phyloP scores from a whole-genome alignment of 108 stramenopile species.

The Schizochytrium sp. region DNA sequence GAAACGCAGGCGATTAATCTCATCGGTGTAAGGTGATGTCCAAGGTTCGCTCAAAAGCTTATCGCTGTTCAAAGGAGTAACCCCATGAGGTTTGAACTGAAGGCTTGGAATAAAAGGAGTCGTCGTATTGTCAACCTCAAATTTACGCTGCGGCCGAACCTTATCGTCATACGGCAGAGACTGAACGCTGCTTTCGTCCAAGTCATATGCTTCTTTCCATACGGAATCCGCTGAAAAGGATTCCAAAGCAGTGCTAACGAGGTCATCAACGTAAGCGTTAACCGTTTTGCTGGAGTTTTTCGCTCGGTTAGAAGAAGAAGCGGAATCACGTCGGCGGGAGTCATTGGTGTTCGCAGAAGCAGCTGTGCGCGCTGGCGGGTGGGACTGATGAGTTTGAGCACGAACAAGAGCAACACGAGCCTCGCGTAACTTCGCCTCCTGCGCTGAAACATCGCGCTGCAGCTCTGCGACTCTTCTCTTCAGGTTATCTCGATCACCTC shows the following conservation, averaged over 20 bases:
- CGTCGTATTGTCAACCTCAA: constrained; percentile 61
- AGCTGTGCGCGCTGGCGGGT: not conserved
- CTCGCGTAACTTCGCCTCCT: not conserved
- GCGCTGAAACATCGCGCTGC: not conserved
- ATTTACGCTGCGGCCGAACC: constrained; percentile 17
- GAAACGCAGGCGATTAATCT: constrained; percentile 49
- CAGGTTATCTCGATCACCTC: not conserved
- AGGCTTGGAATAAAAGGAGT: constrained; percentile 69
- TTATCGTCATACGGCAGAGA: constrained; percentile 16
- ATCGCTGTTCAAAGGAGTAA: constrained; percentile 65
- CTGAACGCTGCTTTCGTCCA: constrained; percentile 11
- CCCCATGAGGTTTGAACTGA: constrained; percentile 69
- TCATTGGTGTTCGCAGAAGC: too few species aligned
- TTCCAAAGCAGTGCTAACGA: not conserved
- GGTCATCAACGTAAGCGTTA: not conserved
- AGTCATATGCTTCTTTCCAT: constrained; percentile 1
- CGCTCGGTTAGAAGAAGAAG: too few species aligned
- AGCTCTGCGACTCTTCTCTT: not conserved
- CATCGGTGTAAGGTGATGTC: constrained; percentile 61
- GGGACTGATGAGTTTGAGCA: not conserved
- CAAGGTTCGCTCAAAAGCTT: constrained; percentile 31
- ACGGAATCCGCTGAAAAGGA: constrained; percentile 8
- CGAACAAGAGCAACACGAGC: not conserved
- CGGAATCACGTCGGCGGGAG: too few species aligned
- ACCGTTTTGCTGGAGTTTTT: not conserved